Evolutionary conservation across 805 yeast genomes (phyloP), one percentile per base, ranked within the genome.

Genomic region (Groenewaldozyma salmanticensis): DNA sequence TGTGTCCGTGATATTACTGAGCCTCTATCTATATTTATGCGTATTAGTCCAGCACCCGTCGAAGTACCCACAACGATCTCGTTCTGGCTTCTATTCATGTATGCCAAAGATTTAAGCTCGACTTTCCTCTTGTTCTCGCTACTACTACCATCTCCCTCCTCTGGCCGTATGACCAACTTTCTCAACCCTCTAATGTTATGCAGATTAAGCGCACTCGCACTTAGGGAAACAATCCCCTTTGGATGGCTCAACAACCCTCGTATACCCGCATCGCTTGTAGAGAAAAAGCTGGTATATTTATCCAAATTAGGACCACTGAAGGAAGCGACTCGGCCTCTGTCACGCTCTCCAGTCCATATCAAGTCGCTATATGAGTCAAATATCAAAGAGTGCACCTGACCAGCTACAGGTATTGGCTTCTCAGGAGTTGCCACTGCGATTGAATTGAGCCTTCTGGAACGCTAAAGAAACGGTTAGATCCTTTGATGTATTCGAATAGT

Each of bases 261-360:
- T 1, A 80, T 72, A 19, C 38, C 34, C 11, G 24, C 33, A 15
- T 22, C 35, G 27, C 16, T 15, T 13, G 16, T 35, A 15, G 39
- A 40, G 9, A 35, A 58, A 43, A 74, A 75, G 24, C 81, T 63
- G 3, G 80, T 71, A 52, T 81, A 83, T 2, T 79, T 70, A 4
- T 65, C 62, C 37, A 79, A 59, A 7, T 66, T 62, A 7, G 70
- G 66, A 9, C 74, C 78, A 21, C 62, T 64, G 41, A 55, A 67
- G 1, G 73, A 66, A 3, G 62, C 57, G 6, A 71, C 52, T 29
- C 54, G 58, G 2, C 65, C 68, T 9, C 13, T 13, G 1, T 65
- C 50, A 27, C 74, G 58, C 55, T 84, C 92, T 15, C 94, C 95
- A 1, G 79, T 69, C 97, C 97, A 90, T 1, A 88, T 56, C 35